phyloP scores from a whole-genome alignment of 345 rosid species.

The Excoecaria agallocha region DNA sequence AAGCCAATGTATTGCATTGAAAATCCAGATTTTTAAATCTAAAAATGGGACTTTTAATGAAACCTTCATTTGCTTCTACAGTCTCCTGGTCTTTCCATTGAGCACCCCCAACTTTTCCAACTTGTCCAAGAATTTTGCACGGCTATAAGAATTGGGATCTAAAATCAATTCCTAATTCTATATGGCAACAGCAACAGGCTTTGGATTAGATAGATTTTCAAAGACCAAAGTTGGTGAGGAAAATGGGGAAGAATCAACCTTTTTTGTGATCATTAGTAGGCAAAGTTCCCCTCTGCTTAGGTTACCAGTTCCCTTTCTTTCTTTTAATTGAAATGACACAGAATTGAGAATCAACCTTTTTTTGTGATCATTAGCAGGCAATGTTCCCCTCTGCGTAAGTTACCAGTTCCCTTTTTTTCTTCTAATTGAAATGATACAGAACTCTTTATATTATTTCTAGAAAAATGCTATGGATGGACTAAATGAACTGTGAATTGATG shows the following conservation, averaged over 20 bases:
- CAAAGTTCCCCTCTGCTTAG: background rate
- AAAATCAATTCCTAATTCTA: background rate
- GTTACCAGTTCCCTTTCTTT: background rate
- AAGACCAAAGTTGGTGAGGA: background rate
- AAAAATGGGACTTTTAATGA: background rate
- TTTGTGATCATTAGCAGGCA: background rate
- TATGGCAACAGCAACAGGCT: background rate
- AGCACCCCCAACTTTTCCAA: background rate
- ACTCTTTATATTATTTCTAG: background rate
- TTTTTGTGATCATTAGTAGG: background rate
- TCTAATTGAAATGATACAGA: background rate
- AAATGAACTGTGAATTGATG: background rate
- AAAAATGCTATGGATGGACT: background rate
- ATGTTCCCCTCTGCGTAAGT: background rate
- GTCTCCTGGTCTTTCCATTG: background rate
- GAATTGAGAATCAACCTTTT: too few relatives aligned
- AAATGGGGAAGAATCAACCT: background rate
- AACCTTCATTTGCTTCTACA: background rate
- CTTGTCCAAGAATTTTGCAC: background rate
- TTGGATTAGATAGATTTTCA: background rate
- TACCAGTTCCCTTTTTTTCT: background rate
- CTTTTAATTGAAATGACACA: background rate
- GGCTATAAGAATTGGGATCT: background rate
- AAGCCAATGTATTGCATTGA: background rate
- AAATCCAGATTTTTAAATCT: background rate